Percentiles rank a stretch among this genome's conserved stretches.
These are phyloP conservation scores for Plasmodium berghei DNA, from an alignment of 169 alveolate genomes.

Conservation along the genomic window DNA sequence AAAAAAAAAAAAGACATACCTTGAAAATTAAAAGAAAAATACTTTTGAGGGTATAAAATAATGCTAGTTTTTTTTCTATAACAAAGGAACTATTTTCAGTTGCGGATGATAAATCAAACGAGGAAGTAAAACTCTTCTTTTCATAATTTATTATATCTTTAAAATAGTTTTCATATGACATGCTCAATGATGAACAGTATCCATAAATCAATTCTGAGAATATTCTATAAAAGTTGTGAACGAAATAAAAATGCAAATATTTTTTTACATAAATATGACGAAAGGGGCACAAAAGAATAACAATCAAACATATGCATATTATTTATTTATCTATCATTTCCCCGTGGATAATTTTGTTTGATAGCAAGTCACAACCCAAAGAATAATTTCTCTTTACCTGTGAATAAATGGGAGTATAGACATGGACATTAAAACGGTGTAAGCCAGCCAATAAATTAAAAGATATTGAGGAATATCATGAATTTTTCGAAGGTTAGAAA, in stretches of 20 bases:
- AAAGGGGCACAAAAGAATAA: not conserved
- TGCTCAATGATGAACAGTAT: constrained; percentile 54
- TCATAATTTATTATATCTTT: constrained; percentile 38
- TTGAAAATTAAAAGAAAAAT: constrained; percentile 25
- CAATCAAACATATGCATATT: not conserved
- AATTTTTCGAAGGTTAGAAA: constrained; percentile 3
- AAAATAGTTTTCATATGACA: constrained; percentile 39
- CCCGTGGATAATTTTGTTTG: not conserved
- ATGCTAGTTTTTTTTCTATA: constrained; percentile 20
- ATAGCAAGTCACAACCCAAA: not conserved
- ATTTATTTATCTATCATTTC: not conserved
- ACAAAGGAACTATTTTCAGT: constrained; percentile 64
- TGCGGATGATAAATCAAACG: constrained; percentile 51
- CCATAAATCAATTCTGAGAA: constrained; percentile 60
- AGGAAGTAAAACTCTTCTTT: constrained; percentile 12
- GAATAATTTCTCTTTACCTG: constrained; percentile 16
- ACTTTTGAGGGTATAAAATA: constrained; percentile 42
- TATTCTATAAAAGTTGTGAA: constrained; percentile 21
- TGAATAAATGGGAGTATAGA: constrained; percentile 58
- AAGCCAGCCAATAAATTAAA: constrained; percentile 20
- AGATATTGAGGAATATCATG: constrained; percentile 27
- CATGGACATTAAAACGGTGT: constrained; percentile 58
- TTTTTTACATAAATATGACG: not conserved
- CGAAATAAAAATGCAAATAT: not conserved
- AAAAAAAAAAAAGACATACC: constrained; percentile 4